Conservation (phyloP, 495 filamentous ascomycete genomes). For the Penicillium steckii region DNA sequence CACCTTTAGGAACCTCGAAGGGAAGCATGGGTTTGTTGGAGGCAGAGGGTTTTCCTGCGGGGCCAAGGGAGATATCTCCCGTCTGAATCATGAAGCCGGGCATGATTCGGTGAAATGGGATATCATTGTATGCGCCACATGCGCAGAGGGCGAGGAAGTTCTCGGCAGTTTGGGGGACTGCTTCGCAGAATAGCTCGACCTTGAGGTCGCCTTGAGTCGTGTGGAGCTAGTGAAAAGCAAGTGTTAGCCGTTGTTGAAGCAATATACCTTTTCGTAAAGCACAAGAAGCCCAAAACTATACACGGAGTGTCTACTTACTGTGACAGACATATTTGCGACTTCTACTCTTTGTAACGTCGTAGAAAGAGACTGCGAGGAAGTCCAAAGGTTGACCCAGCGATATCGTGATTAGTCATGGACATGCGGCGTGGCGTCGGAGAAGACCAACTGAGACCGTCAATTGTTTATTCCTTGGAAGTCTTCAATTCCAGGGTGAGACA, state of each 20-base stretch:
- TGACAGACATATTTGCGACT: conserved; percentile 30
- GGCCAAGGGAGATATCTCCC: conserved; percentile 69
- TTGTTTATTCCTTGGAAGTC: conserved; percentile 8
- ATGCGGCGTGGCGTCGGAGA: conserved; percentile 7
- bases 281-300: not conserved
- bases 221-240: conserved; percentile 66
- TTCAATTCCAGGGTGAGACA: not conserved
- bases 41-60: conserved; percentile 42
- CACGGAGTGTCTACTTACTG: conserved; percentile 17
- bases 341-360: not conserved
- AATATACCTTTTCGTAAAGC: not conserved
- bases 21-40: conserved; percentile 40
- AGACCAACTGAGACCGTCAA: not conserved
- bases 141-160: conserved; percentile 98
- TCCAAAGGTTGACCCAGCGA: conserved; percentile 9
- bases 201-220: conserved; percentile 90
- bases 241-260: not conserved
- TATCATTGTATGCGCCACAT: conserved; percentile 78
- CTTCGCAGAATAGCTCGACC: conserved; percentile 94
- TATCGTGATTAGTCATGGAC: conserved; percentile 22
- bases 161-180: conserved; percentile 87
- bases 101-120: conserved; percentile 89
- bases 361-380: not conserved
- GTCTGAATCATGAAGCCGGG: conserved; percentile 91
- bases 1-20: conserved; percentile 66